Percentiles rank a stretch among this genome's conserved stretches.
These are phyloP conservation scores for Penicillium brevicompactum DNA, from an alignment of 2,329 filamentous ascomycete genomes.

Conservation along the genomic window DNA sequence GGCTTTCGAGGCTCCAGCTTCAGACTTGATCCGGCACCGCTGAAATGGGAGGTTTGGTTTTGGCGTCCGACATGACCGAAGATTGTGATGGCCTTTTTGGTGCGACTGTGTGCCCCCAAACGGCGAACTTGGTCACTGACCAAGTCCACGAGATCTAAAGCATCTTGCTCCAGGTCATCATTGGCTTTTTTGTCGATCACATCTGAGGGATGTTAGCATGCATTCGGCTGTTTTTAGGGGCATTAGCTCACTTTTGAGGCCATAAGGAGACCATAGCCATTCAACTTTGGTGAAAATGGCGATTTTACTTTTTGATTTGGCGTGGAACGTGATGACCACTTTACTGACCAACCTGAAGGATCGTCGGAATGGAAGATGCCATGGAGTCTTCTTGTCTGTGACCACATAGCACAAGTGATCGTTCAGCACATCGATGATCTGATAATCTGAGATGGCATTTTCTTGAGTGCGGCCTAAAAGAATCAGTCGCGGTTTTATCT, in stretches of 20 bases:
- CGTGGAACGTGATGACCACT: constrained; percentile 88
- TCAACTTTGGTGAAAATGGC: constrained; percentile 85
- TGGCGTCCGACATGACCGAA: constrained; percentile 52
- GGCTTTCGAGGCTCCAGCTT: constrained; percentile 53
- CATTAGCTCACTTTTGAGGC: constrained; percentile 45
- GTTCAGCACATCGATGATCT: constrained; percentile 80
- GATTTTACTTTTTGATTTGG: constrained; percentile 90
- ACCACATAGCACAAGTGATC: constrained; percentile 74
- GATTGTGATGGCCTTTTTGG: constrained; percentile 51
- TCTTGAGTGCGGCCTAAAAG: constrained; percentile 52
- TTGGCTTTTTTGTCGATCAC: constrained; percentile 68
- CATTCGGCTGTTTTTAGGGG: not conserved
- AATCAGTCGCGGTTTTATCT: constrained; percentile 12
- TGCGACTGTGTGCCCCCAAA: constrained; percentile 49
- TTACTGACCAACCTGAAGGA: constrained; percentile 84
- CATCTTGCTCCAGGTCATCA: constrained; percentile 62
- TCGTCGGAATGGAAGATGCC: constrained; percentile 81
- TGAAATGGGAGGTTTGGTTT: constrained; percentile 43
- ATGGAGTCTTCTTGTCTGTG: constrained; percentile 66
- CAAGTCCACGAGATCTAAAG: constrained; percentile 53
- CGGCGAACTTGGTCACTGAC: constrained; percentile 51
- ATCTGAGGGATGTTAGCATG: constrained; percentile 27
- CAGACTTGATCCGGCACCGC: constrained; percentile 33
- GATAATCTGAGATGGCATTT: constrained; percentile 73
- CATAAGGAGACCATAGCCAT: constrained; percentile 70